Percentiles rank a stretch among this genome's conserved stretches.
Conservation (phyloP, 2,329 filamentous ascomycete genomes). For the Xylaria digitata region DNA sequence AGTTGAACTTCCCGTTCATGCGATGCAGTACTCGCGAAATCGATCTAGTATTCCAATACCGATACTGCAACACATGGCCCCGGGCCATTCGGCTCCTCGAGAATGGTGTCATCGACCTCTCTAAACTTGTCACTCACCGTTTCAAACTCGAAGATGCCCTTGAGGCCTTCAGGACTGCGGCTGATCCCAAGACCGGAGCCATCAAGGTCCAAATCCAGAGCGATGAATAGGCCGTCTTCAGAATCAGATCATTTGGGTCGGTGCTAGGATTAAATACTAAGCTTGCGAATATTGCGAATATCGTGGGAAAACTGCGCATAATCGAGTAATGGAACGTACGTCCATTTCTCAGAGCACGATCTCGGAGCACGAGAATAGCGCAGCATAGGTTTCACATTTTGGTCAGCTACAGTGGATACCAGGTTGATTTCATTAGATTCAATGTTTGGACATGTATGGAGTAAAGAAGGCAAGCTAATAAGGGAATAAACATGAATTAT, state of each 20-base stretch:
- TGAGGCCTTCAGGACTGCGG: slow-evolving; percentile 88
- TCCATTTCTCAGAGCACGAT: slow-evolving; percentile 13
- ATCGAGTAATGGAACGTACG: slow-evolving; percentile 1
- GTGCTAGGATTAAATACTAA: neutral
- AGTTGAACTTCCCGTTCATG: slow-evolving; percentile 98
- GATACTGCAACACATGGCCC: slow-evolving; percentile 97
- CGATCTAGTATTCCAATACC: slow-evolving; percentile 95
- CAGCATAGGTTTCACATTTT: slow-evolving; percentile 26
- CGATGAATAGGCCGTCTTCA: slow-evolving; percentile 56
- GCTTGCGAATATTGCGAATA: neutral
- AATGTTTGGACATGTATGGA: slow-evolving; percentile 31
- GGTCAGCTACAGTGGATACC: slow-evolving; percentile 14
- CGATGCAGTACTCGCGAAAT: slow-evolving; percentile 88
- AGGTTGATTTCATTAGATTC: slow-evolving; percentile 26
- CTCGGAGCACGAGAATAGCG: slow-evolving; percentile 22
- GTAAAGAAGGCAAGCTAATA: slow-evolving; percentile 22
- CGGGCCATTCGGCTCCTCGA: slow-evolving; percentile 88
- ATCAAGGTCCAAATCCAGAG: slow-evolving; percentile 98
- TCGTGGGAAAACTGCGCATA: neutral
- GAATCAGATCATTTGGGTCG: neutral
- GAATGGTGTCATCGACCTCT: slow-evolving; percentile 84
- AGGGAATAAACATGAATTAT: slow-evolving; percentile 19
- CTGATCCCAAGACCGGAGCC: slow-evolving; percentile 89
- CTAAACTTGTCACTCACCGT: slow-evolving; percentile 86
- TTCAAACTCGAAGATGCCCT: slow-evolving; percentile 87